Evolutionary conservation across 1,139 yeast species (phyloP).

Genomic region (Martiniozyma asiatica): DNA sequence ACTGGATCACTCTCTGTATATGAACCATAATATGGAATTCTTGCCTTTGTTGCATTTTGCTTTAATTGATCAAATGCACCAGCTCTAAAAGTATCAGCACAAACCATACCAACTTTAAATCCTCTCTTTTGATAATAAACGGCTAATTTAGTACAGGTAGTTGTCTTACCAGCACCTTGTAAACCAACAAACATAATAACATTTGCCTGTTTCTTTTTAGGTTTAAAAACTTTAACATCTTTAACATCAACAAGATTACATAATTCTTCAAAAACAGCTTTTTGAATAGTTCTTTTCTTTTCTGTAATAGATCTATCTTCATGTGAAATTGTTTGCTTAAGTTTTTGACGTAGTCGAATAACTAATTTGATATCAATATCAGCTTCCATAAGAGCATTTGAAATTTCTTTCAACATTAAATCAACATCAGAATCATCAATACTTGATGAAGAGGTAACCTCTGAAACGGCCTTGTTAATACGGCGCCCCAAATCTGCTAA

Average conservation of each 20-base stretch:
- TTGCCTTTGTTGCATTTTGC: constrained; percentile 92
- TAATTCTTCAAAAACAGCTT: constrained; percentile 87
- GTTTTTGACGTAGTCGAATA: constrained; percentile 60
- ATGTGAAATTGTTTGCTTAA: constrained; percentile 44
- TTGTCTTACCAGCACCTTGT: constrained; percentile 98
- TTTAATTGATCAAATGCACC: constrained; percentile 98
- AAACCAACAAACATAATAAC: constrained; percentile 96
- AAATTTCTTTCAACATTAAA: constrained; percentile 71
- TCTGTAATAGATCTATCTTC: constrained; percentile 43
- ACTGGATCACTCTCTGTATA: constrained; percentile 96
- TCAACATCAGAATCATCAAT: constrained; percentile 52
- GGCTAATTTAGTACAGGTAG: constrained; percentile 93
- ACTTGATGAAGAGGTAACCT: constrained; percentile 50
- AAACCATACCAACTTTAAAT: constrained; percentile 87
- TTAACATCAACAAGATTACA: constrained; percentile 68
- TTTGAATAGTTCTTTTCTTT: constrained; percentile 74
- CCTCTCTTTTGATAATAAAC: constrained; percentile 91
- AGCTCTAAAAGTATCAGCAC: constrained; percentile 99
- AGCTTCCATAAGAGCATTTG: constrained; percentile 79
- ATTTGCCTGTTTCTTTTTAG: constrained; percentile 62
- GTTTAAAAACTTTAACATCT: constrained; percentile 60
- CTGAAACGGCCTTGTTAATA: constrained; percentile 64
- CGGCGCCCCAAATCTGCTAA: constrained; percentile 89
- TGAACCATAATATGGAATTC: constrained; percentile 89
- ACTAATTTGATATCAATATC: constrained; percentile 88